Percentiles rank a stretch among this genome's conserved stretches.
phyloP scores from a whole-genome alignment of 1,139 yeast genomes.

The Arxiozyma heterogenica region DNA sequence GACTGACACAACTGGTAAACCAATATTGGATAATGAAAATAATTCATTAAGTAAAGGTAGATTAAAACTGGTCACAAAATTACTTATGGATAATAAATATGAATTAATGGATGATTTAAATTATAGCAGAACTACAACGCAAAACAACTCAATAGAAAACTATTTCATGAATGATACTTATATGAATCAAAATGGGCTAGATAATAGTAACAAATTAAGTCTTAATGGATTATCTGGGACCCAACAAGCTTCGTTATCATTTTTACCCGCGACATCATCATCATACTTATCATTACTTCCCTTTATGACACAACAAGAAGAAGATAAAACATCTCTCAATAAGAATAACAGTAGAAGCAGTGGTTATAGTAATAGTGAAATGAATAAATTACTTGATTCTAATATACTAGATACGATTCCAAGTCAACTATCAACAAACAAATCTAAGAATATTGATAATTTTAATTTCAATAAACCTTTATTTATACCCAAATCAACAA shows the following conservation, averaged over 20 bases:
- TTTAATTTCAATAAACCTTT: not conserved
- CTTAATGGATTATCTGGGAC: not conserved
- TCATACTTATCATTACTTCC: not conserved
- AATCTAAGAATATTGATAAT: not conserved
- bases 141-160: not conserved
- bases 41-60: constrained; percentile 7
- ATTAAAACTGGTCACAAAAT: constrained; percentile 19
- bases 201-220: not conserved
- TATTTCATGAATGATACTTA: not conserved
- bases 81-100: constrained; percentile 24
- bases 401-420: not conserved
- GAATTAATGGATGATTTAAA: constrained; percentile 29
- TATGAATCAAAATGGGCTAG: not conserved
- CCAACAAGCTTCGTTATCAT: not conserved
- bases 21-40: not conserved
- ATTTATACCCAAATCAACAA: constrained; percentile 11
- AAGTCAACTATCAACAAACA: not conserved
- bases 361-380: not conserved
- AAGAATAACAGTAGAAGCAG: too few species aligned
- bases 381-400: not conserved
- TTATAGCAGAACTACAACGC: constrained; percentile 5
- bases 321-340: not conserved
- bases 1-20: not conserved
- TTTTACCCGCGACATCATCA: not conserved
- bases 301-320: not conserved